These are phyloP conservation scores for Eurotiales sp. DNA, from an alignment of 2,329 filamentous ascomycete genomes.

Conservation along the genomic window DNA sequence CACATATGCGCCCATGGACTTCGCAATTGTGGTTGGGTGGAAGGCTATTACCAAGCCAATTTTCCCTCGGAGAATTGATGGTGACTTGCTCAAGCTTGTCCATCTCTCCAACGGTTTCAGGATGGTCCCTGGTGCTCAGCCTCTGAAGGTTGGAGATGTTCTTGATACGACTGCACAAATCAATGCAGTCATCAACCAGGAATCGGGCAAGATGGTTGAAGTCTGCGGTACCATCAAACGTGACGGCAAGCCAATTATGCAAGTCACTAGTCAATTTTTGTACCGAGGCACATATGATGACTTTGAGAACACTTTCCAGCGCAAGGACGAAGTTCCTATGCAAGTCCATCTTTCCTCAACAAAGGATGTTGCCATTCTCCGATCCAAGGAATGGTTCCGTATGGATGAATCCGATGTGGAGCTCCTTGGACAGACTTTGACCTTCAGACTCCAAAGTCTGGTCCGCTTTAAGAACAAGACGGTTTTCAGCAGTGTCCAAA, in stretches of 20 bases:
- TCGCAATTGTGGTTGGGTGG: slow-evolving; percentile 96
- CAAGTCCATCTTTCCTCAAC: slow-evolving; percentile 81
- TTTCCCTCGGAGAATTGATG: slow-evolving; percentile 93
- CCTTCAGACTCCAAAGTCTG: slow-evolving; percentile 90
- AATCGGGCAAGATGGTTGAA: slow-evolving; percentile 98
- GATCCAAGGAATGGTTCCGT: slow-evolving; percentile 97
- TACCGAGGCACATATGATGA: slow-evolving; percentile 92
- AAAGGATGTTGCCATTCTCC: slow-evolving; percentile 89
- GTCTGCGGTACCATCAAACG: slow-evolving; percentile 96
- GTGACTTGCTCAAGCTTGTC: slow-evolving; percentile 91
- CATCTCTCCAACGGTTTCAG: slow-evolving; percentile 97
- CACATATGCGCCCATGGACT: slow-evolving; percentile 96
- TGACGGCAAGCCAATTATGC: slow-evolving; percentile 83
- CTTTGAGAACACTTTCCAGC: slow-evolving; percentile 97
- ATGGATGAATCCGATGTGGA: slow-evolving; percentile 80
- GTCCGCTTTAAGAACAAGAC: slow-evolving; percentile 93
- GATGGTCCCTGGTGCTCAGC: slow-evolving; percentile 93
- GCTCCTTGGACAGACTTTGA: slow-evolving; percentile 86
- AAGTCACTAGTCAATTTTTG: slow-evolving; percentile 96
- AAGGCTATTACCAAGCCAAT: slow-evolving; percentile 99
- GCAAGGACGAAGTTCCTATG: slow-evolving; percentile 92
- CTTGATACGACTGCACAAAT: slow-evolving; percentile 91
- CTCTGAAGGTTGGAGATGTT: slow-evolving; percentile 90
- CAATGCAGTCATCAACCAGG: slow-evolving; percentile 97
- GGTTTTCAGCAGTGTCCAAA: slow-evolving; percentile 87